These are phyloP conservation scores for Rhodosporidiobolus sp. DNA, from an alignment of 768 basidiomycete genomes.

Conservation along the genomic window DNA sequence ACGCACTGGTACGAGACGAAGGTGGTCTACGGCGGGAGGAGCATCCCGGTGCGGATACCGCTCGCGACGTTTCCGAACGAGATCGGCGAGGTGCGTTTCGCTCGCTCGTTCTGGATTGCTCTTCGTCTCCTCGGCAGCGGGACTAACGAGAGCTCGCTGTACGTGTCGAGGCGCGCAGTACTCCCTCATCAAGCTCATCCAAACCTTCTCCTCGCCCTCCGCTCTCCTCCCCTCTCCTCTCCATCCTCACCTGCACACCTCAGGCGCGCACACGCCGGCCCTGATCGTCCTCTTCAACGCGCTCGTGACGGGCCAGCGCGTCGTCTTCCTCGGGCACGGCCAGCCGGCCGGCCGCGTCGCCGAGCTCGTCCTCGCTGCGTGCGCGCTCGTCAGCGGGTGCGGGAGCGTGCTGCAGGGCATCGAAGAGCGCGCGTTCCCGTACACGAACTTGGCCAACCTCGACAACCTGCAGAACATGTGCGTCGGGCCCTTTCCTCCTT, in stretches of 20 bases:
- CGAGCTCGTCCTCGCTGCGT: constrained; percentile 86
- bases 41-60: constrained; percentile 85
- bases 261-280: constrained; percentile 83
- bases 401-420: constrained; percentile 76
- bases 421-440: constrained; percentile 88
- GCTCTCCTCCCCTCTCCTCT: constrained; percentile 58
- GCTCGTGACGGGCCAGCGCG: constrained; percentile 88
- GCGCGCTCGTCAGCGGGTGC: constrained; percentile 86
- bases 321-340: constrained; percentile 88
- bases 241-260: constrained; percentile 91
- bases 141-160: not conserved
- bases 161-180: constrained; percentile 57
- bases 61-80: constrained; percentile 86
- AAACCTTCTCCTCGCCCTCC: constrained; percentile 69
- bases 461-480: constrained; percentile 89
- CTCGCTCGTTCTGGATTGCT: not conserved
- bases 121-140: not conserved
- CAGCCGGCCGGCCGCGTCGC: constrained; percentile 87
- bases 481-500: constrained; percentile 46
- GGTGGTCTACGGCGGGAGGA: constrained; percentile 74
- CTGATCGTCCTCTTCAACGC: constrained; percentile 96
- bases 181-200: constrained; percentile 83
- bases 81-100: constrained; percentile 77
- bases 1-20: constrained; percentile 90
- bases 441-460: constrained; percentile 74